Conservation (phyloP, 495 filamentous ascomycete species). For the Bathelium albidoporum region DNA sequence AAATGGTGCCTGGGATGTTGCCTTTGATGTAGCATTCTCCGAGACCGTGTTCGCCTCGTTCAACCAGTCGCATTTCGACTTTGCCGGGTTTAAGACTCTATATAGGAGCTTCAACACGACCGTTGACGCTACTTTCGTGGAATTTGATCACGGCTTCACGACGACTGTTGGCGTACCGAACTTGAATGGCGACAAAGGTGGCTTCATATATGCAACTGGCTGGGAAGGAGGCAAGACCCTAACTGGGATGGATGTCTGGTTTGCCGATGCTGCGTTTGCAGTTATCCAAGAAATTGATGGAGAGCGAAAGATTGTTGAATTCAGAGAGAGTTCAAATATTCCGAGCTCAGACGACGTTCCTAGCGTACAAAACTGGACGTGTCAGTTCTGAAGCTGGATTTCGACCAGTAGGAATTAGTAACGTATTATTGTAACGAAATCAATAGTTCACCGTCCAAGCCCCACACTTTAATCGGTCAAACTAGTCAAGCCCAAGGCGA, state of each 20-base stretch:
- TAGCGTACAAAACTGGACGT: neutral
- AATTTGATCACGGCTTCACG: constrained; percentile 16
- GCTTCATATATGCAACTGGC: constrained; percentile 14
- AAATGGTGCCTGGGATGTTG: constrained; percentile 16
- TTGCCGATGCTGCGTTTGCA: constrained; percentile 15
- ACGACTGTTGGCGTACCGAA: constrained; percentile 13
- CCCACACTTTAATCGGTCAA: too few species aligned
- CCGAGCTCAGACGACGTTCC: neutral
- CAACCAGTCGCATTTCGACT: constrained; percentile 17
- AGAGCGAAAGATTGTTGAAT: constrained; percentile 14
- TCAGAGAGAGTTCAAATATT: constrained; percentile 18
- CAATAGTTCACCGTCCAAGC: too few species aligned
- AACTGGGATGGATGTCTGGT: constrained; percentile 11
- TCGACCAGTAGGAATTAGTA: too few species aligned
- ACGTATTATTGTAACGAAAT: too few species aligned
- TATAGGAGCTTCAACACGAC: constrained; percentile 15
- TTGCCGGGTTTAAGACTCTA: constrained; percentile 12
- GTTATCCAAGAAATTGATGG: constrained; percentile 13
- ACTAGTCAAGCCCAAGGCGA: too few species aligned
- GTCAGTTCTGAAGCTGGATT: too few species aligned
- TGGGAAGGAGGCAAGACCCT: constrained; percentile 16
- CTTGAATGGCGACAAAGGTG: constrained; percentile 14
- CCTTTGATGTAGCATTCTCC: constrained; percentile 11
- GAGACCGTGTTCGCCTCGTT: constrained; percentile 12
- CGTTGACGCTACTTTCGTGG: constrained; percentile 11